Conservation (phyloP, 2,329 filamentous ascomycete species). For the Corinectria fuckeliana region DNA sequence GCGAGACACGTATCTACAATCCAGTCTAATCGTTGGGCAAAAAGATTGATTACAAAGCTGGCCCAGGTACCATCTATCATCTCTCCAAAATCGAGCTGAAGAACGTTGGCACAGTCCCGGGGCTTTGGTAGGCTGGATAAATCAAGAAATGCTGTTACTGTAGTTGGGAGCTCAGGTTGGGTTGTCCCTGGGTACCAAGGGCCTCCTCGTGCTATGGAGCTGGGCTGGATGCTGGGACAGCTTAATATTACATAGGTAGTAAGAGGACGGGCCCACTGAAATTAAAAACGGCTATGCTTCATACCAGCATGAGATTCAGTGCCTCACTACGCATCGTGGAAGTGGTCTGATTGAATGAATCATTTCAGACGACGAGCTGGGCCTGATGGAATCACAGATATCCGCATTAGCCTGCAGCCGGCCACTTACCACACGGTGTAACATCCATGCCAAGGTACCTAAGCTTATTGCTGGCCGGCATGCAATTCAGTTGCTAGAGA, state of each 20-base stretch:
- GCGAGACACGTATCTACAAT: no score
- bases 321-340: background rate
- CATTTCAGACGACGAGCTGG: background rate
- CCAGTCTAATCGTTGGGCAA: background rate
- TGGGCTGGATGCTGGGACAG: background rate
- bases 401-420: background rate
- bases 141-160: background rate
- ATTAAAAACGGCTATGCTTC: background rate
- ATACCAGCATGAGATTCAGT: background rate
- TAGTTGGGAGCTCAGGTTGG: background rate
- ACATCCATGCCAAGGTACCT: background rate
- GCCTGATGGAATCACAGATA: background rate
- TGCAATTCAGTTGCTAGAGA: background rate
- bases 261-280: background rate
- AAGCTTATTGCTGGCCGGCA: background rate
- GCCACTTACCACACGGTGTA: constrained; percentile 4
- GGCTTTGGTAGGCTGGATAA: background rate
- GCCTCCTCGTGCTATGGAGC: background rate
- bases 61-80: background rate
- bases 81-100: background rate
- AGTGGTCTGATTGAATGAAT: background rate
- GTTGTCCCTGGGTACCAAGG: background rate
- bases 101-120: background rate
- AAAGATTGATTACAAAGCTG: background rate
- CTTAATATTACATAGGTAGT: no score